These are phyloP conservation scores for Stephanodiscus minutulus DNA, from an alignment of 108 stramenopile species.

Conservation along the genomic window DNA sequence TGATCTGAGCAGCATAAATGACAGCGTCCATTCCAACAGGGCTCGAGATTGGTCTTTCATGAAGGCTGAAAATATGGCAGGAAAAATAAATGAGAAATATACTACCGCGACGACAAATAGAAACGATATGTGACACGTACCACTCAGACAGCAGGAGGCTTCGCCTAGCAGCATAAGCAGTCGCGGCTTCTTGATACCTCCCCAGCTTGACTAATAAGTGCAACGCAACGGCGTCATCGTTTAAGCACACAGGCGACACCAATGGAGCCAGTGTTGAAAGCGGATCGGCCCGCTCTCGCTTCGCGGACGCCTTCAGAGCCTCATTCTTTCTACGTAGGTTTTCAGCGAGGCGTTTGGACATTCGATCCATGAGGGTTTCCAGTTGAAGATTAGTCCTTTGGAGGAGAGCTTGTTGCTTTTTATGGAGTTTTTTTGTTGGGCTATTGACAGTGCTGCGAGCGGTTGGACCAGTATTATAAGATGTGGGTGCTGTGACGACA, in stretches of 20 bases:
- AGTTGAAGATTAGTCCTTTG: slow-evolving; percentile 50
- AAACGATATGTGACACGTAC: slow-evolving; percentile 32
- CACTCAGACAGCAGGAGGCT: slow-evolving; percentile 76
- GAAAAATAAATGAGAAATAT: slow-evolving; percentile 2
- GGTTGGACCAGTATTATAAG: slow-evolving; percentile 7
- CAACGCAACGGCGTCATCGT: slow-evolving; percentile 76
- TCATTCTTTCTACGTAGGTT: slow-evolving; percentile 83
- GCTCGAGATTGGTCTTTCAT: slow-evolving; percentile 76
- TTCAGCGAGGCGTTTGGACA: slow-evolving; percentile 75
- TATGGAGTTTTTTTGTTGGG: slow-evolving; percentile 57
- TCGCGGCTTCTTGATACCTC: slow-evolving; percentile 78
- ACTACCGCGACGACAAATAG: background rate
- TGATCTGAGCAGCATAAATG: slow-evolving; percentile 85
- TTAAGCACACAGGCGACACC: slow-evolving; percentile 75
- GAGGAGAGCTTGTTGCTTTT: slow-evolving; percentile 59
- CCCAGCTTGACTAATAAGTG: slow-evolving; percentile 78
- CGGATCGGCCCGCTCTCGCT: slow-evolving; percentile 79
- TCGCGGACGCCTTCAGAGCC: slow-evolving; percentile 77
- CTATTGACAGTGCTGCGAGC: slow-evolving; percentile 34
- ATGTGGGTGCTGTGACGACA: slow-evolving; percentile 10
- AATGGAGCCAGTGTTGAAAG: slow-evolving; percentile 61
- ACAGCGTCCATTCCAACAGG: slow-evolving; percentile 72
- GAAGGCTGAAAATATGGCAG: slow-evolving; percentile 42
- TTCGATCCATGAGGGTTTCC: slow-evolving; percentile 60
- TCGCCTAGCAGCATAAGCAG: slow-evolving; percentile 74